A percentile compares a stretch with the other conserved stretches of the same genome.
Evolutionary conservation across 2,329 filamentous ascomycete species (phyloP).

Genomic region (Penicillium sp.): DNA sequence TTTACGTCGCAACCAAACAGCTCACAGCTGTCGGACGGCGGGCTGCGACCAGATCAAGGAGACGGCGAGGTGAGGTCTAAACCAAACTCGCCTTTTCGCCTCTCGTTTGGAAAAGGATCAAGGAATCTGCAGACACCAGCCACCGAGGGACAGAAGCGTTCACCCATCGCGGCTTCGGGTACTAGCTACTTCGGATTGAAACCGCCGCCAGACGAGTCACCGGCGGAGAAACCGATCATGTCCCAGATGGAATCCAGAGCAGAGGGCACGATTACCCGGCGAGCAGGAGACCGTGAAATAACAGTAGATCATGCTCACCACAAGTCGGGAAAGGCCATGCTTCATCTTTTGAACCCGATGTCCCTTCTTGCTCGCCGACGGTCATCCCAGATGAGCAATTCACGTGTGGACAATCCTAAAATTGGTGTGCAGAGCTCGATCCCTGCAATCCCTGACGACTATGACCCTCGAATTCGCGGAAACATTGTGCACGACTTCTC

Average conservation of each 20-base stretch:
- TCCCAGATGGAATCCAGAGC: constrained; percentile 26
- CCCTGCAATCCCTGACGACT: constrained; percentile 55
- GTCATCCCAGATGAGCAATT: constrained; percentile 49
- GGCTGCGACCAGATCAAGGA: constrained; percentile 22
- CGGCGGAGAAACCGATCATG: constrained; percentile 20
- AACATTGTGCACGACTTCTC: constrained; percentile 63
- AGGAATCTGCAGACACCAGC: constrained; percentile 21
- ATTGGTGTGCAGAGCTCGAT: constrained; percentile 48
- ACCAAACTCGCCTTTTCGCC: constrained; percentile 34
- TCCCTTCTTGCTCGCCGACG: constrained; percentile 55
- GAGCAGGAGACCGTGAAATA: constrained; percentile 28
- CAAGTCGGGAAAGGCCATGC: constrained; percentile 46
- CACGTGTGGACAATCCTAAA: constrained; percentile 49
- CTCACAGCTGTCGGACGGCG: constrained; percentile 25
- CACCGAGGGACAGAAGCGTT: constrained; percentile 27
- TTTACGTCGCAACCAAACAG: constrained; percentile 25
- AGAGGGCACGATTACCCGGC: constrained; percentile 22
- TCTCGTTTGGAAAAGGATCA: constrained; percentile 33
- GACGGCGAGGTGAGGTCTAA: constrained; percentile 29
- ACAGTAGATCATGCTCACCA: constrained; percentile 27
- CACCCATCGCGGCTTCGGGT: constrained; percentile 24
- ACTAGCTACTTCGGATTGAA: constrained; percentile 28
- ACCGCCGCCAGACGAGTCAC: constrained; percentile 27
- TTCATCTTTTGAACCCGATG: constrained; percentile 59
- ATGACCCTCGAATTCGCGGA: constrained; percentile 60